Conservation (phyloP, 2,329 filamentous ascomycete species). For the Phymatotrichopsis omnivora region DNA sequence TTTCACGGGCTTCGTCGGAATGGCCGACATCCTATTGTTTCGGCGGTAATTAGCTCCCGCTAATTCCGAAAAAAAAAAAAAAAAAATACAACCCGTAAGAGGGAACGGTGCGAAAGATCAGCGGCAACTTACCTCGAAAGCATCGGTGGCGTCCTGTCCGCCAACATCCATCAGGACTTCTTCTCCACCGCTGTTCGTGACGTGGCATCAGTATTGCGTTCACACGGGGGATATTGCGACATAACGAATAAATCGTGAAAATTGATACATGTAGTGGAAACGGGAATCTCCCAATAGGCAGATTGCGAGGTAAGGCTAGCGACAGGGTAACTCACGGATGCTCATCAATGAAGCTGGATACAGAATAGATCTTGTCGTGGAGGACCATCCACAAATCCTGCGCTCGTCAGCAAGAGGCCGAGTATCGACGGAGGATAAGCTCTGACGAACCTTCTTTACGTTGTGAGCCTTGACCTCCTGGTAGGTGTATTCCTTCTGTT, state of each 20-base stretch:
- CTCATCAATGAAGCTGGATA: constrained; percentile 85
- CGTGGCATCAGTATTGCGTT: no score
- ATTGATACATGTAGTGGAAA: neutral
- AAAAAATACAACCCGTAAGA: neutral
- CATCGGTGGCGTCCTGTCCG: constrained; percentile 92
- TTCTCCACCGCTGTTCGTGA: constrained; percentile 82
- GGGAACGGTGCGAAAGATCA: neutral
- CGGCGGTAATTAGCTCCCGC: constrained; percentile 12
- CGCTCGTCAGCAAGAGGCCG: constrained; percentile 1
- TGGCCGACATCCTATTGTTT: constrained; percentile 69
- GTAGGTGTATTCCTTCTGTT: constrained; percentile 54
- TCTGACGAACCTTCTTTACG: constrained; percentile 57
- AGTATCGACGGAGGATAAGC: neutral
- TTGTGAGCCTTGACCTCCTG: constrained; percentile 75
- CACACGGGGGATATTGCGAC: no score
- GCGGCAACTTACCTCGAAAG: constrained; percentile 57
- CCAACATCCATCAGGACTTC: constrained; percentile 94
- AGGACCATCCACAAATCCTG: constrained; percentile 81
- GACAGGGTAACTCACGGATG: constrained; percentile 58
- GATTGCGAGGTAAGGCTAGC: neutral
- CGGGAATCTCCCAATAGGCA: constrained; percentile 2
- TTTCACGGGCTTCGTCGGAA: constrained; percentile 95
- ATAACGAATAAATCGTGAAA: no score
- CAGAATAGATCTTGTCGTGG: constrained; percentile 94
- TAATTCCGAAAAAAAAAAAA: neutral